These are phyloP conservation scores for Lactifluus volemus DNA, from an alignment of 768 basidiomycete genomes.

Conservation along the genomic window DNA sequence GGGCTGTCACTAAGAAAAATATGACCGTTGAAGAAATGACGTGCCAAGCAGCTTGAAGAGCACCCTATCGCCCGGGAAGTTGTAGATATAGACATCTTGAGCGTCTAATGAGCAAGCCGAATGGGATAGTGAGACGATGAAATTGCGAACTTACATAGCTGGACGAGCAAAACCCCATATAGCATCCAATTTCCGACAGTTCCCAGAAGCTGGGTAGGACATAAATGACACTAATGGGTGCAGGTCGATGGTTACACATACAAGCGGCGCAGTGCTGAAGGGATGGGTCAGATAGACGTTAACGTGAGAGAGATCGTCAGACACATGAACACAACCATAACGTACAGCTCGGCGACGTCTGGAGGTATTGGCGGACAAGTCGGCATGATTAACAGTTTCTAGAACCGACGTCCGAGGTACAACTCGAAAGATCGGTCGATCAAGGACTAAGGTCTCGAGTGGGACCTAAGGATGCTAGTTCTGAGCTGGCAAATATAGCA, in stretches of 20 bases:
- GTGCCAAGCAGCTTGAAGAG: not conserved
- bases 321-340: not conserved
- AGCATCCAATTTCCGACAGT: constrained; percentile 3
- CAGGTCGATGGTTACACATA: not conserved
- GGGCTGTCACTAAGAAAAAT: not conserved
- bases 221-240: not conserved
- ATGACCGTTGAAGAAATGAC: not conserved
- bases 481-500: not conserved
- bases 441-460: not conserved
- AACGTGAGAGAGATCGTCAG: not conserved
- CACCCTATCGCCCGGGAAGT: not conserved
- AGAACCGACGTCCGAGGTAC: not conserved
- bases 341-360: not conserved
- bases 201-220: not conserved
- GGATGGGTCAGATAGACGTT: not conserved
- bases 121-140: not conserved
- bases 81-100: constrained; percentile 9
- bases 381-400: not conserved
- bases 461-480: not conserved
- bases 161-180: constrained; percentile 5
- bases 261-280: not conserved
- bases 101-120: not conserved
- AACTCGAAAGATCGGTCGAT: too few relatives aligned
- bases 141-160: not conserved
- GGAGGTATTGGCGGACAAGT: not conserved